These are phyloP conservation scores for Fusarium chaquense DNA, from an alignment of 2,329 filamentous ascomycete genomes.

Conservation along the genomic window DNA sequence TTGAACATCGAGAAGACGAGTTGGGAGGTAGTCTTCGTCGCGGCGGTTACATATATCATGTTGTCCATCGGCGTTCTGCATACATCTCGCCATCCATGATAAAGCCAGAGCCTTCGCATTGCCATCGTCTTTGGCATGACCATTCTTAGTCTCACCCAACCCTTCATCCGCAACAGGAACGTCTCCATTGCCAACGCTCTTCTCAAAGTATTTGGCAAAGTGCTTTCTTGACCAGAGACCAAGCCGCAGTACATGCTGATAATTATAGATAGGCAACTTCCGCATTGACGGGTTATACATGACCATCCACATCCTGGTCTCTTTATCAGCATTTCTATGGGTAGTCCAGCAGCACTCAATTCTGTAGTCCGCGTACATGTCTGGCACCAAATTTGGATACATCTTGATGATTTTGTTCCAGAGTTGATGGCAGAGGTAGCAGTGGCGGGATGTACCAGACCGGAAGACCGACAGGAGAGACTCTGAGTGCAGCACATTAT, in stretches of 20 bases:
- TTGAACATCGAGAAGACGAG: neutral
- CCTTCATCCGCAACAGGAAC: neutral
- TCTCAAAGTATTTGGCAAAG: neutral
- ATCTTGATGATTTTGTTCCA: neutral
- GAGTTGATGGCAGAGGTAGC: neutral
- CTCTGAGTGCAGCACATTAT: conserved; percentile 1
- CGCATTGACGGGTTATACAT: neutral
- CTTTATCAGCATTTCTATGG: neutral
- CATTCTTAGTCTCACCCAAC: no score
- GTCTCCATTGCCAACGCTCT: neutral
- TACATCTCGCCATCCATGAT: neutral
- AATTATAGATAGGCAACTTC: neutral
- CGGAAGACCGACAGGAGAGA: neutral
- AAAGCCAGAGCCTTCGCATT: neutral
- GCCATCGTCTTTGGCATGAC: neutral
- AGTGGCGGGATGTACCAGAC: neutral
- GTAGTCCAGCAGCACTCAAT: conserved; percentile 7
- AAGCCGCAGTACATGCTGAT: neutral
- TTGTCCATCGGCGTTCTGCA: neutral
- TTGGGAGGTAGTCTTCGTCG: neutral
- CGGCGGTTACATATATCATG: neutral
- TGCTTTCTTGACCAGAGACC: neutral
- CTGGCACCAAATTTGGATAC: neutral
- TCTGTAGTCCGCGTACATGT: neutral
- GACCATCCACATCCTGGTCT: conserved; percentile 4